Evolutionary conservation across 2,329 filamentous ascomycete species (phyloP).

Genomic region (Paraconiothyrium sp.): DNA sequence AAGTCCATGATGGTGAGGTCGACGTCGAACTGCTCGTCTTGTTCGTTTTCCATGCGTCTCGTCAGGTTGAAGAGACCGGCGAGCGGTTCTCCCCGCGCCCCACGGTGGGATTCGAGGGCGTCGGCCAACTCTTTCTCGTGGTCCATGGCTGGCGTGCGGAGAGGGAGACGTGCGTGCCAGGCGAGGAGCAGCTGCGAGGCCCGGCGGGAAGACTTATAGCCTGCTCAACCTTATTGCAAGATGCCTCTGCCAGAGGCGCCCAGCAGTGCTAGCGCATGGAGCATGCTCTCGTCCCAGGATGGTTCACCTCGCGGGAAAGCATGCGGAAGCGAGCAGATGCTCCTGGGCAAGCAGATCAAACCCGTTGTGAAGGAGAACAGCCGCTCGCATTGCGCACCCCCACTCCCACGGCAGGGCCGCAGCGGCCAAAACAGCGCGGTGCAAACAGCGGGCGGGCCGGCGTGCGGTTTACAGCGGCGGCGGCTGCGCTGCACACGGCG

Average conservation of each 20-base stretch:
- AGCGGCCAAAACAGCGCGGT: conserved; percentile 4
- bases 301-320: conserved; percentile 9
- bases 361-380: conserved; percentile 24
- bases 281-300: conserved; percentile 20
- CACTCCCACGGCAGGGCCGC: conserved; percentile 17
- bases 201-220: conserved; percentile 22
- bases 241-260: conserved; percentile 11
- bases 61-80: conserved; percentile 45
- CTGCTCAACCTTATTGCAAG: conserved; percentile 13
- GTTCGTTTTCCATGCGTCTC: conserved; percentile 45
- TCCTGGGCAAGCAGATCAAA: conserved; percentile 33
- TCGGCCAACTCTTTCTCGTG: conserved; percentile 36
- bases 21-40: conserved; percentile 57
- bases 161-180: conserved; percentile 5
- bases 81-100: conserved; percentile 30
- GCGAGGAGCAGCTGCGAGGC: conserved; percentile 4
- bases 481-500: conserved; percentile 23
- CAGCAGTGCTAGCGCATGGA: conserved; percentile 21
- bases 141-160: conserved; percentile 25
- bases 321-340: conserved; percentile 28
- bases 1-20: conserved; percentile 68
- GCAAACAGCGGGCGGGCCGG: conserved; percentile 5
- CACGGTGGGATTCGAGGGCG: conserved; percentile 27
- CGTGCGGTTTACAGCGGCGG: conserved; percentile 6
- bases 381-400: conserved; percentile 23